Conservation (phyloP, 495 filamentous ascomycete genomes). For the Gamarada debralockiae region DNA sequence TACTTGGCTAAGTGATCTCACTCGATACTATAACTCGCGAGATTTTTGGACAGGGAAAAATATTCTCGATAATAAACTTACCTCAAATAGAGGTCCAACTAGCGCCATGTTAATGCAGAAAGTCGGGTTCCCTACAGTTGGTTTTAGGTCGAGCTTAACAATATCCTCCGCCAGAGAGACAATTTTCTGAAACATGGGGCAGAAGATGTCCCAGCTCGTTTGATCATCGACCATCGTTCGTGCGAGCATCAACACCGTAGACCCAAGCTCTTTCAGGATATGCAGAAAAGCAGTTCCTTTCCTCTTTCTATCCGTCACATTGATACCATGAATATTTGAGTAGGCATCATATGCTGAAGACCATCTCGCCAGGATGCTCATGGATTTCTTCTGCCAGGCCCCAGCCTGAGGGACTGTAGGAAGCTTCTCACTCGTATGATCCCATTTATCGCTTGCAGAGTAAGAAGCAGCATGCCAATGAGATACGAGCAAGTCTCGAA, state of each 20-base stretch:
- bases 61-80: too few species aligned
- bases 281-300: neutral
- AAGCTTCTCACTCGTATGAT: neutral
- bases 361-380: neutral
- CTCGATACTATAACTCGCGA: too few species aligned
- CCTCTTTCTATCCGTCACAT: neutral
- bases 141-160: neutral
- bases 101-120: constrained; percentile 21
- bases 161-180: constrained; percentile 6
- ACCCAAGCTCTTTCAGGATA: neutral
- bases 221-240: constrained; percentile 1
- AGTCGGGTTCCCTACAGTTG: neutral
- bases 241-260: neutral
- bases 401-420: neutral
- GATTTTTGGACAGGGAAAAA: constrained; percentile 11
- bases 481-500: constrained; percentile 7
- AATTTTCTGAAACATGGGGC: constrained; percentile 5
- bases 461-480: constrained; percentile 2
- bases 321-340: neutral
- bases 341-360: neutral
- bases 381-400: neutral
- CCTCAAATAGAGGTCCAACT: constrained; percentile 12
- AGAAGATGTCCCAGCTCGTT: constrained; percentile 8
- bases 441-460: neutral
- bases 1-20: constrained; percentile 10